Evolutionary conservation across 2,329 filamentous ascomycete genomes (phyloP), one percentile per base, ranked within the genome.

Genomic region (Passalora sequoiae): DNA sequence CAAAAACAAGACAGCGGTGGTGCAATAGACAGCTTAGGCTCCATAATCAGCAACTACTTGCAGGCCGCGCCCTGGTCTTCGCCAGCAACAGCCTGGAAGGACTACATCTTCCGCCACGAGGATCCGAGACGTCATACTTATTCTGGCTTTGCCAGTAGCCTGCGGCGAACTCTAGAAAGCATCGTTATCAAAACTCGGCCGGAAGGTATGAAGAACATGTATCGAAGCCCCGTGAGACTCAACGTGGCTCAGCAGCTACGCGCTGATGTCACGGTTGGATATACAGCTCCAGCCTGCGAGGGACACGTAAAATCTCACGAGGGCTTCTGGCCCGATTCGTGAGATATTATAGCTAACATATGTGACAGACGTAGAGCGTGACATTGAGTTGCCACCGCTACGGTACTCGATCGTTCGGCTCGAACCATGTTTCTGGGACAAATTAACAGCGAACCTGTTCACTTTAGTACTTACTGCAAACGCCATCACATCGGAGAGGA

Each of bases 381-480:
- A 83, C 70, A 71, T 83, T 7, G 58, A 69, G 3, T 71, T 96
- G 7, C 91, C 91, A 0, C 74, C 78, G 0, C 75, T 96, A 3
- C 68, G 80, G 29, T 85, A 94, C 58, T 80, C 77, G 35, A 70
- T 86, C 1, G 76, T 92, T 0, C 74, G 83, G 41, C 71, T 96
- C 1, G 79, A 92, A 49, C 89, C 89, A 0, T 91, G 83, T 1
- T 87, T 83, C 56, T 88, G 91, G 59, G 89, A 96, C 63, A 87
- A 82, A 57, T 64, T 95, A 7, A 86, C 83, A 0, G 73, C 89
- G 19, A 95, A 95, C 53, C 67, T 94, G 1, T 96, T 96, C 59
- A 78, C 86, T 1, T 84, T 92, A 66, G 81, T 87, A 60, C 78
- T 96, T 35, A 82, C 86, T 2, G 83, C 87, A 53, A 97, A 97